phyloP scores from a whole-genome alignment of 2,329 filamentous ascomycete genomes.

The Fusarium nurragi region DNA sequence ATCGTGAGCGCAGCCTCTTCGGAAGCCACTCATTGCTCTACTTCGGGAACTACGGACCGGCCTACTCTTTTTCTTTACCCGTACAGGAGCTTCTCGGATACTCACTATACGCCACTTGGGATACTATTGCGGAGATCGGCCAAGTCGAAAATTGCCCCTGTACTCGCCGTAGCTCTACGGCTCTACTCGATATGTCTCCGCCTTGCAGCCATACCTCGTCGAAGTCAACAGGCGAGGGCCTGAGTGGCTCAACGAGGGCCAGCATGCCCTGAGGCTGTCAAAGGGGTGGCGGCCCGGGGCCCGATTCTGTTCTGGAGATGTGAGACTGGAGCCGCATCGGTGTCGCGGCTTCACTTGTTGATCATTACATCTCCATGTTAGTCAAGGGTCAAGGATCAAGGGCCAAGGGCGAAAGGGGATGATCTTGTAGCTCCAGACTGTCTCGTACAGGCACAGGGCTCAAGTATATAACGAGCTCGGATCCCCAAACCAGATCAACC shows the following conservation, averaged over 20 bases:
- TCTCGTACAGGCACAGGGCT: not conserved
- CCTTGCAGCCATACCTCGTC: slow-evolving; percentile 4
- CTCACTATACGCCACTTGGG: slow-evolving; percentile 6
- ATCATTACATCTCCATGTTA: slow-evolving; percentile 2
- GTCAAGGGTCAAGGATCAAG: not conserved
- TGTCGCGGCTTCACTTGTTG: slow-evolving; percentile 17
- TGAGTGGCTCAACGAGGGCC: not conserved
- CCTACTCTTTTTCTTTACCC: not conserved
- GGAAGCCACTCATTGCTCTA: slow-evolving; percentile 13
- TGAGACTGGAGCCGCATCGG: slow-evolving; percentile 16
- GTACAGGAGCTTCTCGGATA: slow-evolving; percentile 1
- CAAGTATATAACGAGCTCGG: slow-evolving; percentile 29
- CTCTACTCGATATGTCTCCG: slow-evolving; percentile 9
- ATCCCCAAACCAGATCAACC: slow-evolving; percentile 13
- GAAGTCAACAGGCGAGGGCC: not conserved
- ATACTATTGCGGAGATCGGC: slow-evolving; percentile 19
- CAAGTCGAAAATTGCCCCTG: slow-evolving; percentile 1
- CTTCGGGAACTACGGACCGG: slow-evolving; percentile 35
- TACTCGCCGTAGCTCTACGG: not conserved
- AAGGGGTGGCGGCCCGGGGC: slow-evolving; percentile 30
- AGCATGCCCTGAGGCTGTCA: not conserved
- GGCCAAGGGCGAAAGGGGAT: not conserved
- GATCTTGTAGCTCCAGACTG: slow-evolving; percentile 1
- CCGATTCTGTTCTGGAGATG: slow-evolving; percentile 12
- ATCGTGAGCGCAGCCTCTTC: slow-evolving; percentile 27